Percentiles rank a stretch among this genome's conserved stretches.
Evolutionary conservation across 768 basidiomycete species (phyloP).

Genomic region (Suillus bovinus): DNA sequence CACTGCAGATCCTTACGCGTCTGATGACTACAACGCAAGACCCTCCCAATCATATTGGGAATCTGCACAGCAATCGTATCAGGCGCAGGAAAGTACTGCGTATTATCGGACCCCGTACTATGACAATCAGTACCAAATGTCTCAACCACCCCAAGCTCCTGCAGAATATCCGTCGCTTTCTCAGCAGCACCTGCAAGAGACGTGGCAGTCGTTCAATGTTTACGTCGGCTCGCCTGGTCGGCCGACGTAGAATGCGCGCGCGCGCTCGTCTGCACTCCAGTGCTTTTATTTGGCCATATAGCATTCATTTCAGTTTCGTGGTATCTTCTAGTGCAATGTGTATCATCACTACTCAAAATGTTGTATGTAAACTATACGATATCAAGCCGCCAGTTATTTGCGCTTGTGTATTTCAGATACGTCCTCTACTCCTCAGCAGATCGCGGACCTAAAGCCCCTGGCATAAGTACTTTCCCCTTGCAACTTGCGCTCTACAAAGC

Average conservation of each 20-base stretch:
- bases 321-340: background rate
- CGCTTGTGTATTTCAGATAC: too few species aligned
- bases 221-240: slow-evolving; percentile 39
- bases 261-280: slow-evolving; percentile 7
- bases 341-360: background rate
- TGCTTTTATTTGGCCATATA: slow-evolving; percentile 9
- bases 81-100: background rate
- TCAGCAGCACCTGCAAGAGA: slow-evolving; percentile 63
- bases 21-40: background rate
- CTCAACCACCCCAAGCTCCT: slow-evolving; percentile 21
- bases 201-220: slow-evolving; percentile 69
- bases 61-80: slow-evolving; percentile 5
- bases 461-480: slow-evolving; percentile 71
- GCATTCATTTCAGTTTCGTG: background rate
- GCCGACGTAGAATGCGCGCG: slow-evolving; percentile 8
- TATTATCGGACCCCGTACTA: slow-evolving; percentile 13
- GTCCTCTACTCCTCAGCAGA: too few species aligned
- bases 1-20: slow-evolving; percentile 8
- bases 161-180: slow-evolving; percentile 44
- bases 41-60: slow-evolving; percentile 20
- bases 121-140: slow-evolving; percentile 6
- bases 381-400: too few species aligned
- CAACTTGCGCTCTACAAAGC: slow-evolving; percentile 73
- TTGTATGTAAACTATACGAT: background rate
- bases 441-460: slow-evolving; percentile 46